Evolutionary conservation across 805 yeast species (phyloP), one percentile per base, ranked within the genome.

Genomic region (Suhomyces pyralidae): DNA sequence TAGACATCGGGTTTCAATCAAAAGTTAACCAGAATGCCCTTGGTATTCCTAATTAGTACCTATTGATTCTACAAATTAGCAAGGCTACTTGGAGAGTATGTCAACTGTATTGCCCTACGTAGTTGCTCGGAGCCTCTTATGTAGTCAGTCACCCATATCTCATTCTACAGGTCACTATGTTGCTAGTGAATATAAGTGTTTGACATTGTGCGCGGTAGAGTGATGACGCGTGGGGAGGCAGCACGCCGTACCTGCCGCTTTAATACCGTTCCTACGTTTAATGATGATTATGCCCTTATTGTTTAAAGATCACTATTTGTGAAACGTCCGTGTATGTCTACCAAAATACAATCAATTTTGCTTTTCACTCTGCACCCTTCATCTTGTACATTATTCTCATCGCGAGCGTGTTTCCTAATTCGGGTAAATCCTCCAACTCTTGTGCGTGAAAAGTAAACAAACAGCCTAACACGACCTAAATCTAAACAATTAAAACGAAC

Each of bases 381-480:
- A 38, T 38, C 42, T 38, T 10, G 24, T 17, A 22, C 45, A 42
- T 42, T 42, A 42, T 42, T 22, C 45, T 22, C 45, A 46, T 46
- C 38, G 26, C 14, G 25, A 22, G 17, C 17, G 14, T 14, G 12
- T 25, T 47, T 34, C 49, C 49, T 47, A 47, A 22, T 47, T 24
- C 22, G 49, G 49, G 22, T 17, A 40, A 47, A 47, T 47, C 15
- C 40, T 24, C 40, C 8, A 3, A 19, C 24, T 19, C 6, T 38
- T 3, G 14, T 19, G 24, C 42, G 42, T 19, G 24, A 45, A 44
- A 46, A 9, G 43, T 46, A 46, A 46, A 46, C 49, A 46, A 46
- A 34, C 49, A 28, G 30, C 49, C 49, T 32, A 46, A 46, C 49
- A 46, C 49, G 49, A 46, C 49, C 49, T 24, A 46, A 46, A 46